A percentile compares a stretch with the other conserved stretches of the same genome.
Evolutionary conservation across 805 yeast species (phyloP).

Genomic region (Nakazawaea wickerhamii): DNA sequence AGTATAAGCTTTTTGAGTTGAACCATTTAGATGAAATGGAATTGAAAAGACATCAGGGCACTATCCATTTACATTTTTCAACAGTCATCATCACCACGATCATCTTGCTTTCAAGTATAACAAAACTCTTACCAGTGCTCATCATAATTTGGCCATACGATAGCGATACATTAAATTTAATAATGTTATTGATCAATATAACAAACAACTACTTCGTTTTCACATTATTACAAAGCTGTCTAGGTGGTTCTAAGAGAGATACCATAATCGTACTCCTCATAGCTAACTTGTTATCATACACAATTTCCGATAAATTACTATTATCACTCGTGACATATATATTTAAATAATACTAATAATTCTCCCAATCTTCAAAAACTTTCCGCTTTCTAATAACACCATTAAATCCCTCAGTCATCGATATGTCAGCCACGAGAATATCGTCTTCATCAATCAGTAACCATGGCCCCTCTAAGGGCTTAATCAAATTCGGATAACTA

Average conservation of each 20-base stretch:
- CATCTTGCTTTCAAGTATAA: constrained; percentile 67
- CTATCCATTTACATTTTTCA: constrained; percentile 7
- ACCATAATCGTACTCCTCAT: background rate
- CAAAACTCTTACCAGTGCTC: constrained; percentile 81
- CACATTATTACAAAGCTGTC: constrained; percentile 5
- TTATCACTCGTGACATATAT: background rate
- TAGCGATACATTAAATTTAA: constrained; percentile 46
- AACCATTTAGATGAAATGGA: constrained; percentile 11
- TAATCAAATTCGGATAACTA: constrained; percentile 68
- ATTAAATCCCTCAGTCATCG: constrained; percentile 28
- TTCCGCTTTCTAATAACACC: constrained; percentile 25
- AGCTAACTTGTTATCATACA: background rate
- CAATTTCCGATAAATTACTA: background rate
- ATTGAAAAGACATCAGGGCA: background rate
- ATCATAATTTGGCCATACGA: constrained; percentile 98
- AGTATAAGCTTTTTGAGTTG: background rate
- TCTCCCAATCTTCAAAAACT: constrained; percentile 13
- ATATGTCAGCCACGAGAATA: constrained; percentile 42
- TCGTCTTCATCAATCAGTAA: constrained; percentile 59
- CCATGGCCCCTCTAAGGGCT: constrained; percentile 81
- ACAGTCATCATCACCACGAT: constrained; percentile 54
- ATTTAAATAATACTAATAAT: background rate
- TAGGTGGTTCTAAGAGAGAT: background rate
- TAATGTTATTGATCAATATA: constrained; percentile 17
- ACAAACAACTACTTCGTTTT: constrained; percentile 10